These are phyloP conservation scores for Blastobotrys raffinosifermentans DNA, from an alignment of 1,139 yeast species.

Conservation along the genomic window DNA sequence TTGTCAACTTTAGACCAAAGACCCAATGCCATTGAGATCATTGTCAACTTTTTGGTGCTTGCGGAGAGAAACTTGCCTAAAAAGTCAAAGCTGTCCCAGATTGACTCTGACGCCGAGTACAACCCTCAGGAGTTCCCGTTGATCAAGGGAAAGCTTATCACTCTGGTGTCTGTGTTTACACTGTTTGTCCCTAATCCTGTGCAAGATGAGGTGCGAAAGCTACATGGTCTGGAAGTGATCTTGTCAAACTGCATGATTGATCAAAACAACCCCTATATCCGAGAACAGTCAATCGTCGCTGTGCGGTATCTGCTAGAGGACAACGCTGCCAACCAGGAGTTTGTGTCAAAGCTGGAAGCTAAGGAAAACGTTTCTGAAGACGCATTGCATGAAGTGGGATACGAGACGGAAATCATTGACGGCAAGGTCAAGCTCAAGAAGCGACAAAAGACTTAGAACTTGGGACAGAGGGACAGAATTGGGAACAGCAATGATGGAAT, in stretches of 20 bases:
- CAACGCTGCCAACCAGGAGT: slow-evolving; percentile 63
- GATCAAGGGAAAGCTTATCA: slow-evolving; percentile 27
- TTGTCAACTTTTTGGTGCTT: slow-evolving; percentile 18
- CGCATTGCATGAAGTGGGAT: slow-evolving; percentile 50
- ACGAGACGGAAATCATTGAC: slow-evolving; percentile 49
- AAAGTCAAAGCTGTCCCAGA: slow-evolving; percentile 22
- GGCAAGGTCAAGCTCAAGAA: slow-evolving; percentile 46
- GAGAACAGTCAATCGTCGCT: slow-evolving; percentile 79
- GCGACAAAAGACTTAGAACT: slow-evolving; percentile 4
- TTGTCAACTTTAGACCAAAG: background rate
- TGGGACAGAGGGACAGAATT: background rate
- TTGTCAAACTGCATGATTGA: slow-evolving; percentile 82
- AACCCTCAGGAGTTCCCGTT: slow-evolving; percentile 27
- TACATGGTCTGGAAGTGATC: slow-evolving; percentile 64
- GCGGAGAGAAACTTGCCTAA: slow-evolving; percentile 25
- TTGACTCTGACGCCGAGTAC: slow-evolving; percentile 11
- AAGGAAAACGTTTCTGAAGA: slow-evolving; percentile 46
- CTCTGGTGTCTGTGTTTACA: slow-evolving; percentile 33
- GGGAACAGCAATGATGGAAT: background rate
- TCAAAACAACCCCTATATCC: slow-evolving; percentile 74
- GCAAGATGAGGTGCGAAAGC: slow-evolving; percentile 62
- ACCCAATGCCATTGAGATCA: background rate
- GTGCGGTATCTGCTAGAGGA: slow-evolving; percentile 58
- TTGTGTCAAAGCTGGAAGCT: slow-evolving; percentile 63
- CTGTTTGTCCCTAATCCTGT: slow-evolving; percentile 44